Percentiles rank a stretch among this genome's conserved stretches.
phyloP scores from a whole-genome alignment of 768 basidiomycete genomes.

The Tricholoma matsutake region DNA sequence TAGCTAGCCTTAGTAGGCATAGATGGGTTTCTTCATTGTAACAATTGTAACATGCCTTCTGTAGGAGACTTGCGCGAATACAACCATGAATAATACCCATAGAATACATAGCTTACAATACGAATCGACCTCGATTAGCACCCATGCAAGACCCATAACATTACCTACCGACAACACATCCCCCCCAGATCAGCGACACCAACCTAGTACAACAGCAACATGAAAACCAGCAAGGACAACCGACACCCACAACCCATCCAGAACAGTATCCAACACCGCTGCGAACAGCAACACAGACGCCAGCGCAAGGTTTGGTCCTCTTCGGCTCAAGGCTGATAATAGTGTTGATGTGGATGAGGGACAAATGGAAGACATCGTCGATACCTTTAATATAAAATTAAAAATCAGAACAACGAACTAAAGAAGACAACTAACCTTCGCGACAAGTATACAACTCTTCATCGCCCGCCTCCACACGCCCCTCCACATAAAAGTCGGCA shows the following conservation, averaged over 20 bases:
- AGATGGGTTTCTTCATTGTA: too few species aligned
- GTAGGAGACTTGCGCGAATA: too few species aligned
- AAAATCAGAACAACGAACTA: not conserved
- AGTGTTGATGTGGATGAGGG: not conserved
- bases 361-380: conserved; percentile 19
- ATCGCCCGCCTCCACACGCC: conserved; percentile 15
- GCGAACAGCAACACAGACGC: conserved; percentile 17
- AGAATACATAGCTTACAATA: too few species aligned
- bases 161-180: not conserved
- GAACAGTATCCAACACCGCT: conserved; percentile 25
- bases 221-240: conserved; percentile 20
- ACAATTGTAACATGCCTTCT: too few species aligned
- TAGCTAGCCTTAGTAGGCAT: too few species aligned
- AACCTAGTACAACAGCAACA: conserved; percentile 14
- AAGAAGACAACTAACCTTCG: conserved; percentile 19
- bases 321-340: not conserved
- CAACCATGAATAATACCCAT: too few species aligned
- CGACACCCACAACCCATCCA: conserved; percentile 21
- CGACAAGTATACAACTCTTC: conserved; percentile 26
- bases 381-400: conserved; percentile 12
- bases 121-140: too few species aligned
- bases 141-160: not conserved
- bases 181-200: not conserved
- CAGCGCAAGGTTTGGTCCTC: conserved; percentile 2
- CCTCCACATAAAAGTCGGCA: not conserved